Percentiles rank a stretch among this genome's conserved stretches.
Conservation (phyloP, 2,329 filamentous ascomycete species). For the Cercospora sp. region DNA sequence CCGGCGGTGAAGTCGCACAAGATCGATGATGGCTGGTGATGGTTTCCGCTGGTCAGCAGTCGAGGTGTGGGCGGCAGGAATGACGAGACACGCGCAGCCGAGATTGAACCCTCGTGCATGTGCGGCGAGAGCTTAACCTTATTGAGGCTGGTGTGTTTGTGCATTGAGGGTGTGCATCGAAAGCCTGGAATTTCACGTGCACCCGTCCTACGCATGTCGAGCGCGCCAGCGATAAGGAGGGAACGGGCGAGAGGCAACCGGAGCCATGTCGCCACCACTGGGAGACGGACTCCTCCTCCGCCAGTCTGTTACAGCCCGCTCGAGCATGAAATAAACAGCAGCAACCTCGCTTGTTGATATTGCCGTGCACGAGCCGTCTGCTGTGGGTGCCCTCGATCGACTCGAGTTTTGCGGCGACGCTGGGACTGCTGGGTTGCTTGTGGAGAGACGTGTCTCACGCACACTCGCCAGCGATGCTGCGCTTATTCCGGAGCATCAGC, state of each 20-base stretch:
- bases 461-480: constrained; percentile 24
- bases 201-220: not conserved
- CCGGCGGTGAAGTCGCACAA: not conserved
- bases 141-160: not conserved
- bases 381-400: not conserved
- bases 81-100: not conserved
- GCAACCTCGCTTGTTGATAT: constrained; percentile 7
- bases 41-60: not conserved
- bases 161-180: constrained; percentile 11
- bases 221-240: not conserved
- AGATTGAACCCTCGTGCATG: constrained; percentile 7
- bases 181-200: constrained; percentile 19
- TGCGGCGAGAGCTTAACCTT: constrained; percentile 14
- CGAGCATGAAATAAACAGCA: not conserved
- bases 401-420: not conserved
- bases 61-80: not conserved
- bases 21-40: not conserved
- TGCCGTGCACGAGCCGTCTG: constrained; percentile 10
- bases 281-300: not conserved
- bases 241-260: constrained; percentile 2
- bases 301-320: not conserved
- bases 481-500: constrained; percentile 31
- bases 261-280: not conserved
- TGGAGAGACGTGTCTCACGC: constrained; percentile 13
- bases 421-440: not conserved